Evolutionary conservation across 192 early-diverging fungal genomes (phyloP), one percentile per base, ranked within the genome.

Genomic region (Coemansia sp.): DNA sequence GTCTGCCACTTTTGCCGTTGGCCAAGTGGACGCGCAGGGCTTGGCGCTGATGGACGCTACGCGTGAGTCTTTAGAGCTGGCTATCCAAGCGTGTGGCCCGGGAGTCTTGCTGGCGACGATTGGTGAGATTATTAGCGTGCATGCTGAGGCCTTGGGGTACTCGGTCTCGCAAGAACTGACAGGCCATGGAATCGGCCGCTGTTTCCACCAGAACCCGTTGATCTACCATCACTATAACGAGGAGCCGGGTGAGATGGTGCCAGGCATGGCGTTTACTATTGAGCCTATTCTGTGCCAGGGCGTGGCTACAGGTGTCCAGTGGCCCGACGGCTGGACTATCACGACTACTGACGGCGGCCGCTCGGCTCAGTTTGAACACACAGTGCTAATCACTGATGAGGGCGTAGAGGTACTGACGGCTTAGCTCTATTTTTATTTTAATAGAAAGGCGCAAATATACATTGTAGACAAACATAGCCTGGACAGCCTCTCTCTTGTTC

Each of bases 251-350:
- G 62, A 69, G 2, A 92, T 97, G 92, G 74, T 76, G 58, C 73
- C 87, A 7, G 91, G 92, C 0, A 95, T 93, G 90, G 84, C 88
- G 19, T 97, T 97, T 67, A 97, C 95, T 17, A 91, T 97, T 62
- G 93, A 97, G 76, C 94, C 94, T 0, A 89, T 93, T 62, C 78
- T 95, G 65, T 92, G 90, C 68, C 93, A 97, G 72, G 93, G 94
- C 21, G 71, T 68, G n/a, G 73, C 89, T 6, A 78, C 70, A 2
- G 89, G 88, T 30, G 67, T 93, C 26, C 86, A 86, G 76, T 94
- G 92, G 92, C 92, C 91, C n/a, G 95, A 95, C 67, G 86, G 87
- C 49, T 97, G 93, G 94, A 96, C 93, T 3, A 87, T 90, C 13
- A 76, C 85, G 2, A 93, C 94, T 0, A 68, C 68, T 11, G 95